phyloP scores from a whole-genome alignment of 1,139 yeast genomes.

The Suhomyces atakaporum region DNA sequence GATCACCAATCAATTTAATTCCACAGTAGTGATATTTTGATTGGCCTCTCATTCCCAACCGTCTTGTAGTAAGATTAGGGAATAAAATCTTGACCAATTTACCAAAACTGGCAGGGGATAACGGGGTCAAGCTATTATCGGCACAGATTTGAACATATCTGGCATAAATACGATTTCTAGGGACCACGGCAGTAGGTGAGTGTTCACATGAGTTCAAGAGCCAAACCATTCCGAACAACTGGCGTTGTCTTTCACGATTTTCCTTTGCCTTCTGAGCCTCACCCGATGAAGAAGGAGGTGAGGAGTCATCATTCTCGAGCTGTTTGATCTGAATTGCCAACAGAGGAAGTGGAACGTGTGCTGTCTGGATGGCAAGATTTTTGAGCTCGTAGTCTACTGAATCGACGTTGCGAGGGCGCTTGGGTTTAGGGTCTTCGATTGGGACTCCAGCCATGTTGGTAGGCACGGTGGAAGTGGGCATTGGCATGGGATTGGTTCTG shows the following conservation, averaged over 20 bases:
- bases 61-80: constrained; percentile 76
- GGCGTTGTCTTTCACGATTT: constrained; percentile 64
- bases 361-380: constrained; percentile 46
- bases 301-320: constrained; percentile 40
- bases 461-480: not conserved
- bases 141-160: constrained; percentile 77
- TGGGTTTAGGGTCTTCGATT: constrained; percentile 17
- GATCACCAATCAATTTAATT: constrained; percentile 60
- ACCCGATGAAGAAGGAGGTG: constrained; percentile 5
- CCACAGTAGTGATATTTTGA: constrained; percentile 94
- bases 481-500: not conserved
- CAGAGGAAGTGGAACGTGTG: constrained; percentile 48
- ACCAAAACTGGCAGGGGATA: constrained; percentile 88
- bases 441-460: not conserved
- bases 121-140: constrained; percentile 62
- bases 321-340: constrained; percentile 52
- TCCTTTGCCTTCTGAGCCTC: constrained; percentile 15
- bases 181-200: constrained; percentile 71
- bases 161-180: constrained; percentile 80
- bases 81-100: constrained; percentile 73
- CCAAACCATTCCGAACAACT: constrained; percentile 83
- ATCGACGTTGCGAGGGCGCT: constrained; percentile 40
- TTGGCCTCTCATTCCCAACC: constrained; percentile 87
- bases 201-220: constrained; percentile 67
- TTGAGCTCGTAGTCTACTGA: constrained; percentile 51